Evolutionary conservation across 2,329 filamentous ascomycete genomes (phyloP).

Genomic region (Sarocladium strictum): DNA sequence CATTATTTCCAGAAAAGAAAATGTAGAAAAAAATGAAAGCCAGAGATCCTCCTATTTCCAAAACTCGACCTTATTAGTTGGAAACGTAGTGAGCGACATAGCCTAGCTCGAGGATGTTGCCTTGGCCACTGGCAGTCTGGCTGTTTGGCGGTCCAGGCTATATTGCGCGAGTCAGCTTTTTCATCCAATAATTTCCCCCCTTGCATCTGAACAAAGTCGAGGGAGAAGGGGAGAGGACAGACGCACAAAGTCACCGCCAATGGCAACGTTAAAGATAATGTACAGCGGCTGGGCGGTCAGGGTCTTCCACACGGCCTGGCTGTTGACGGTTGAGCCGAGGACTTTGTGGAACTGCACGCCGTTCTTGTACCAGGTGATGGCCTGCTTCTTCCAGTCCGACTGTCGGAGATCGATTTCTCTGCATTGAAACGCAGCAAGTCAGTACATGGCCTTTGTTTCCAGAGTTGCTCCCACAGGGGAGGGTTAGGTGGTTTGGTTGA

Average conservation of each 20-base stretch:
- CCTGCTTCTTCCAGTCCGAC: conserved; percentile 39
- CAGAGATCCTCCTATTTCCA: neutral
- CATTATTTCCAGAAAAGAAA: neutral
- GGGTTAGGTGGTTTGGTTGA: too few species aligned
- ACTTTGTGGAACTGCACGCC: conserved; percentile 37
- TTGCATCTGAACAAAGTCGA: too few species aligned
- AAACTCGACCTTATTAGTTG: conserved; percentile 13
- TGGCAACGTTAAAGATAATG: conserved; percentile 49
- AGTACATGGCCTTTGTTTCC: too few species aligned
- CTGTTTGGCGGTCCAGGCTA: conserved; percentile 44
- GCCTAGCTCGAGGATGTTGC: conserved; percentile 44
- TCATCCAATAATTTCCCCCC: too few species aligned
- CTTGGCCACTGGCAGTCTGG: conserved; percentile 38
- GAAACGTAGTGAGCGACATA: conserved; percentile 40
- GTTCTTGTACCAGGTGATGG: conserved; percentile 46
- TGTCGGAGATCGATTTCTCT: conserved; percentile 40
- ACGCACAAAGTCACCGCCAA: conserved; percentile 48
- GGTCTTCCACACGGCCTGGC: conserved; percentile 40
- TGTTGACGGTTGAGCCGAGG: conserved; percentile 36
- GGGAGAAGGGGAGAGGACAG: neutral
- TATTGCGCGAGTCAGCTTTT: conserved; percentile 11
- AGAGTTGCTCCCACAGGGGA: too few species aligned
- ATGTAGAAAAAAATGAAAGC: too few species aligned
- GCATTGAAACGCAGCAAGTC: too few species aligned
- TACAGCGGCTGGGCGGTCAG: conserved; percentile 45